Evolutionary conservation across 2,329 filamentous ascomycete species (phyloP), one percentile per base, ranked within the genome.

Genomic region (Lasiodiplodia sp.): DNA sequence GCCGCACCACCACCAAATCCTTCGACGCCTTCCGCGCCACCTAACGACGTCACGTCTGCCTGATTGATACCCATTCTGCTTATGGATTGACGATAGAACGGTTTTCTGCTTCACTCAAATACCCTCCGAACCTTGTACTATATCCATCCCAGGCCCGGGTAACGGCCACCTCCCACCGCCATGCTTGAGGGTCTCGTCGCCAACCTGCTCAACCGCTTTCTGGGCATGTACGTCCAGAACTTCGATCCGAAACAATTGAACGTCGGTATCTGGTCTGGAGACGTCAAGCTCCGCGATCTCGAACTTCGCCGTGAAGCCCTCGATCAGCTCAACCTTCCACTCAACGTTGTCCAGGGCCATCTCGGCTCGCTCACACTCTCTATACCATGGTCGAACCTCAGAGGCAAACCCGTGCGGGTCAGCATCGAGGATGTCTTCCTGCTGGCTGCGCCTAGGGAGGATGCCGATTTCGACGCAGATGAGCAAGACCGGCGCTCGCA

Each of bases 151-250:
- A 82, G 84, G 89, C 90, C 92, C 78, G 91, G 91, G 89, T 91
- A 77, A 93, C 88, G 91, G 87, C 89, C 85, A 78, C 78, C 80
- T 74, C 75, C 80, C 80, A 76, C 80, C 83, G 86, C 80, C 77
- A 99, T 99, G 96, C 89, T 99, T 84, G 96, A 99, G 87, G 93
- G 94, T 74, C 87, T 99, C 75, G 96, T 98, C 72, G 94, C 96
- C 75, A 96, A 95, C 82, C 87, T 99, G 85, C 91, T 99, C 75
- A 99, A 99, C 85, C 92, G 96, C 85, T 98, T 99, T 83, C 84
- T 99, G 88, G 96, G 96, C 87, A 97, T 98, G 92, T 99, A 99
- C 82, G 95, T 99, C 82, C 94, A 97, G 87, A 98, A 99, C 83
- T 99, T 99, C 80, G 96, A 99, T 81, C 93, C 96, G 67, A 92